A percentile compares a stretch with the other conserved stretches of the same genome.
Conservation (phyloP, 352 stramenopile genomes). For the Halophytophthora batemanensis region DNA sequence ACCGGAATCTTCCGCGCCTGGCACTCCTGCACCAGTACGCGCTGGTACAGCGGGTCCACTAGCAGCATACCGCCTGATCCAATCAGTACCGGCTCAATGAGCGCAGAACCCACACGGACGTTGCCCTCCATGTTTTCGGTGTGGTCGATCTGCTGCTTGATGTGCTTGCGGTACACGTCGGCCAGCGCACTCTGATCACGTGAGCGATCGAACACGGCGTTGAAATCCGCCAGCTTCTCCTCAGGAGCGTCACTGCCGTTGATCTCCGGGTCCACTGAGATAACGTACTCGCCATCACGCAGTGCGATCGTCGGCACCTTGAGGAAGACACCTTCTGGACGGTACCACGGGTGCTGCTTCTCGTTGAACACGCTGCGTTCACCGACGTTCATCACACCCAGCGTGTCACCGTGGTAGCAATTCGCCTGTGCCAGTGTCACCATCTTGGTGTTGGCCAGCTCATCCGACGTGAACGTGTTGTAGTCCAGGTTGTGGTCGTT, state of each 20-base stretch:
- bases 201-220: conserved; percentile 51
- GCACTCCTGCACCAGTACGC: conserved; percentile 80
- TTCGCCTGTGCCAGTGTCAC: conserved; percentile 84
- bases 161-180: conserved; percentile 62
- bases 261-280: conserved; percentile 55
- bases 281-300: conserved; percentile 52
- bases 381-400: conserved; percentile 90
- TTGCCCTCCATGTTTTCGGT: conserved; percentile 20
- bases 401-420: conserved; percentile 91
- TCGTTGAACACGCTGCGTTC: conserved; percentile 90
- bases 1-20: conserved; percentile 78
- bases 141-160: conserved; percentile 49
- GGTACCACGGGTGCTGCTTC: conserved; percentile 92
- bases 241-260: conserved; percentile 16
- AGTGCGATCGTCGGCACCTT: conserved; percentile 74
- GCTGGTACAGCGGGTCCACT: conserved; percentile 91
- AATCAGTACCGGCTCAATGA: conserved; percentile 91
- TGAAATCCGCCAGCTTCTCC: conserved; percentile 42
- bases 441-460: conserved; percentile 42
- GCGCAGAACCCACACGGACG: conserved; percentile 60
- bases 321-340: conserved; percentile 76
- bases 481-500: conserved; percentile 69
- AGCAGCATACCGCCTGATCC: conserved; percentile 88
- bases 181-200: conserved; percentile 35
- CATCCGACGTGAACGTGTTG: conserved; percentile 30